Percentiles rank a stretch among this genome's conserved stretches.
These are phyloP conservation scores for Penicillium sp. DNA, from an alignment of 2,329 filamentous ascomycete species.

Conservation along the genomic window DNA sequence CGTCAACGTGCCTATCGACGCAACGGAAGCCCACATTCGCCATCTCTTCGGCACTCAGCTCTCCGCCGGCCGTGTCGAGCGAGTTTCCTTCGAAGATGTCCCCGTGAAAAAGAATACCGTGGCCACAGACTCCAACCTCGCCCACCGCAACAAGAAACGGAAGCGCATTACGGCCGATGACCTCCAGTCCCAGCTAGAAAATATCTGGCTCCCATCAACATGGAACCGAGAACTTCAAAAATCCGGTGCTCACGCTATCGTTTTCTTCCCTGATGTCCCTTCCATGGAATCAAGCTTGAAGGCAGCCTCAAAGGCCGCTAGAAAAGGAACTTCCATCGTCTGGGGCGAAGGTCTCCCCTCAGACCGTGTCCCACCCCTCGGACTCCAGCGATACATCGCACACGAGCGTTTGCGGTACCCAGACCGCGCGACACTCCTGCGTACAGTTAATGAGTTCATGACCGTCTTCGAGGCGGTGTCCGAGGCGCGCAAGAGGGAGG, in stretches of 20 bases:
- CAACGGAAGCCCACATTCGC: conserved; percentile 73
- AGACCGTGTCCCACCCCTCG: conserved; percentile 58
- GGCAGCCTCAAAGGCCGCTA: conserved; percentile 63
- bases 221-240: conserved; percentile 70
- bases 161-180: conserved; percentile 54
- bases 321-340: conserved; percentile 57
- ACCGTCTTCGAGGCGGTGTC: conserved; percentile 67
- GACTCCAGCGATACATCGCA: conserved; percentile 52
- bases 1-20: conserved; percentile 84
- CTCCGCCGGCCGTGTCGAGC: conserved; percentile 74
- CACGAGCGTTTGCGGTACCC: conserved; percentile 74
- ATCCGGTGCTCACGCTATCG: conserved; percentile 76
- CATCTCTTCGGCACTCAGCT: conserved; percentile 72
- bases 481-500: conserved; percentile 62
- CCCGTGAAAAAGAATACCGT: conserved; percentile 37
- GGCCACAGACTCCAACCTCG: conserved; percentile 23
- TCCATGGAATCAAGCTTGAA: conserved; percentile 75
- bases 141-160: conserved; percentile 49
- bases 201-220: conserved; percentile 62
- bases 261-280: conserved; percentile 77
- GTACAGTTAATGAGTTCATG: conserved; percentile 81
- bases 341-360: conserved; percentile 65
- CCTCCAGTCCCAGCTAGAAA: conserved; percentile 55
- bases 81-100: conserved; percentile 66
- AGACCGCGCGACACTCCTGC: conserved; percentile 63